Evolutionary conservation across 2,329 filamentous ascomycete genomes (phyloP).

Genomic region (Colletotrichum magnum): DNA sequence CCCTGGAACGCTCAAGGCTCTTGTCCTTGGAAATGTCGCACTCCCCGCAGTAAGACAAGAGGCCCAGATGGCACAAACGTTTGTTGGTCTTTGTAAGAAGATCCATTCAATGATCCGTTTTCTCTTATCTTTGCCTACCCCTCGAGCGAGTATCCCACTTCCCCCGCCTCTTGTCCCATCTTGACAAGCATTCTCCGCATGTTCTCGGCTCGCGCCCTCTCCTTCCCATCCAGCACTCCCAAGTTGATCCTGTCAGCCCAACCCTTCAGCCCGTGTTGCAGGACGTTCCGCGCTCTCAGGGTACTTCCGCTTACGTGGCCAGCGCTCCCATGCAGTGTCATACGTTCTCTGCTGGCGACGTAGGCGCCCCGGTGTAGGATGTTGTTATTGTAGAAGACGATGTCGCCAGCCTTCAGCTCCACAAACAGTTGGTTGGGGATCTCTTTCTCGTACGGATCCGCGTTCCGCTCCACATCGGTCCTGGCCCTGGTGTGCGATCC

Average conservation of each 20-base stretch:
- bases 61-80: background rate
- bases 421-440: conserved; percentile 78
- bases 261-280: conserved; percentile 80
- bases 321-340: conserved; percentile 81
- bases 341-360: conserved; percentile 68
- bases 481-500: conserved; percentile 80
- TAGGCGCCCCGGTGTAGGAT: conserved; percentile 84
- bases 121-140: conserved; percentile 46
- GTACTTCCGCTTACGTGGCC: conserved; percentile 70
- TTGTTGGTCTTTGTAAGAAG: conserved; percentile 8
- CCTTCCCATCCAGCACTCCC: conserved; percentile 56
- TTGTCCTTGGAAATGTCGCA: conserved; percentile 26
- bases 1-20: conserved; percentile 14
- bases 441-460: conserved; percentile 73
- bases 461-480: conserved; percentile 77
- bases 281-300: conserved; percentile 76
- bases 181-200: conserved; percentile 76
- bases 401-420: conserved; percentile 78
- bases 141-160: conserved; percentile 75
- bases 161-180: conserved; percentile 71
- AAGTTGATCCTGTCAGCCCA: conserved; percentile 76
- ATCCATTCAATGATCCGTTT: conserved; percentile 2
- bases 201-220: conserved; percentile 66
- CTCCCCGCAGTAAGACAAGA: background rate
- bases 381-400: conserved; percentile 92